Conservation (phyloP, 2,329 filamentous ascomycete species). For the Cadophora gregata region DNA sequence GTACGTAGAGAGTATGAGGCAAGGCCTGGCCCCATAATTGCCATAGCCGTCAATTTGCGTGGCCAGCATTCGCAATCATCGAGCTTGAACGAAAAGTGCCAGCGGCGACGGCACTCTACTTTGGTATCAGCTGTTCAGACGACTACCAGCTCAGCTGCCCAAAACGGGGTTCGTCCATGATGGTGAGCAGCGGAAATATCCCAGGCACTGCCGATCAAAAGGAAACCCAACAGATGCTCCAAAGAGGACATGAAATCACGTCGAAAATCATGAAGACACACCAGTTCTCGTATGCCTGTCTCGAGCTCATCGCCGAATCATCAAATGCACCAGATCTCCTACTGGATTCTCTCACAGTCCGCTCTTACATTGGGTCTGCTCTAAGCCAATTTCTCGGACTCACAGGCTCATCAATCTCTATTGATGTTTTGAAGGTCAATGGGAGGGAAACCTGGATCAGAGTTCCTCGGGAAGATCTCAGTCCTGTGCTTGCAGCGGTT, state of each 20-base stretch:
- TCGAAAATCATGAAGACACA: slow-evolving; percentile 58
- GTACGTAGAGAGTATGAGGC: no score
- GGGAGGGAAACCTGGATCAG: slow-evolving; percentile 66
- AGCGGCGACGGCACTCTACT: no score
- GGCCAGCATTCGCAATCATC: no score
- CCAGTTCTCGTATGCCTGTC: slow-evolving; percentile 62
- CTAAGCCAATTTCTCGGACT: slow-evolving; percentile 73
- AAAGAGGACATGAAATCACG: slow-evolving; percentile 52
- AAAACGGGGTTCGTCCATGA: not conserved
- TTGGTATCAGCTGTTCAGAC: no score
- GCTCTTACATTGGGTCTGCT: slow-evolving; percentile 66
- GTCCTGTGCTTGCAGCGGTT: slow-evolving; percentile 66
- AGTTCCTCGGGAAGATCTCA: slow-evolving; percentile 65
- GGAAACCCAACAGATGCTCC: not conserved
- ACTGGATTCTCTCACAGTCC: slow-evolving; percentile 67
- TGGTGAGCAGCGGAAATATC: not conserved
- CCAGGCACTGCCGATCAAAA: not conserved
- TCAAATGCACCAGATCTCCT: slow-evolving; percentile 26
- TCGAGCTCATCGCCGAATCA: slow-evolving; percentile 52
- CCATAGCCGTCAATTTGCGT: no score
- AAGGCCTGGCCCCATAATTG: no score
- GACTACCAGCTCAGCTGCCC: no score
- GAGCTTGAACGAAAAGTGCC: no score
- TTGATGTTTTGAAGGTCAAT: slow-evolving; percentile 72
- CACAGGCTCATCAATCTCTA: slow-evolving; percentile 67